Evolutionary conservation across 202 grass and related monocot genomes (phyloP).

Genomic region (Hordeum pubiflorum): DNA sequence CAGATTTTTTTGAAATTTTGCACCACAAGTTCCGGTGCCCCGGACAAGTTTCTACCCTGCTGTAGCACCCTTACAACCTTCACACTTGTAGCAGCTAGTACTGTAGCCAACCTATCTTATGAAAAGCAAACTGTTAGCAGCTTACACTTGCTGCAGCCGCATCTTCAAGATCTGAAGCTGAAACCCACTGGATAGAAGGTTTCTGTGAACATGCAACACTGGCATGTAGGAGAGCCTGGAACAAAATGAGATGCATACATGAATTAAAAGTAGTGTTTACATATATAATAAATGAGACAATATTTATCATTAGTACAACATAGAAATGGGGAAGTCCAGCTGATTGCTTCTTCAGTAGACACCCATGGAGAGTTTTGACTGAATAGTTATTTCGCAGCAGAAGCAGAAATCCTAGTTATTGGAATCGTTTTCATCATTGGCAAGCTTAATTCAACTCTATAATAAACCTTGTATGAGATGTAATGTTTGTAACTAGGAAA

Average conservation of each 20-base stretch:
- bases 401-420: background rate
- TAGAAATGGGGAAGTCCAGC: background rate
- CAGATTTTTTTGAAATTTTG: no score
- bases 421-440: constrained; percentile 3
- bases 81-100: background rate
- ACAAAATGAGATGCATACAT: constrained; percentile 20
- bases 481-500: background rate
- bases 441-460: background rate
- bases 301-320: background rate
- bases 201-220: constrained; percentile 68
- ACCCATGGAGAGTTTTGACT: background rate
- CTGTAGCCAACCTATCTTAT: background rate
- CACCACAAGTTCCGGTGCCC: no score
- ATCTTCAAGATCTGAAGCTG: constrained; percentile 97
- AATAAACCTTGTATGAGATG: background rate
- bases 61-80: background rate
- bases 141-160: constrained; percentile 65
- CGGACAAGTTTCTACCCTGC: background rate
- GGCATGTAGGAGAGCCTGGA: constrained; percentile 86
- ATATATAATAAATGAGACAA: background rate
- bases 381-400: background rate
- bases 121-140: background rate
- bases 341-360: constrained; percentile 5
- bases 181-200: constrained; percentile 87
- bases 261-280: constrained; percentile 11